phyloP scores from a whole-genome alignment of 2,329 filamentous ascomycete species.

The Microsporum ferrugineum region DNA sequence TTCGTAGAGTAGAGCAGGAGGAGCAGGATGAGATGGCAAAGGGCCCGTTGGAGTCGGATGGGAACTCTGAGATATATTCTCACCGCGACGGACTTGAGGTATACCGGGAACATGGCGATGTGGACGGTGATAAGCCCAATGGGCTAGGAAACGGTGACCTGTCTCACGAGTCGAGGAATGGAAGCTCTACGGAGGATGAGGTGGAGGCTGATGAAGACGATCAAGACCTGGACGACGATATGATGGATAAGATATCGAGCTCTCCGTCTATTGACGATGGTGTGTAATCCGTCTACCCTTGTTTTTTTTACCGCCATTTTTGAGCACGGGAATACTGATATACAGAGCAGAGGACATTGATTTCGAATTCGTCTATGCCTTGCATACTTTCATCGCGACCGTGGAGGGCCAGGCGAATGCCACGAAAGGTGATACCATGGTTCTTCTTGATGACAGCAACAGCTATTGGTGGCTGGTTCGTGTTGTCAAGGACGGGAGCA shows the following conservation, averaged over 20 bases:
- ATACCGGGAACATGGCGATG: constrained; percentile 22
- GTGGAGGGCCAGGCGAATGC: constrained; percentile 98
- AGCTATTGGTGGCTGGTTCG: constrained; percentile 99
- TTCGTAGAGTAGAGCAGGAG: constrained; percentile 70
- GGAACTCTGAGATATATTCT: constrained; percentile 33
- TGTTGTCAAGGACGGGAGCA: constrained; percentile 95
- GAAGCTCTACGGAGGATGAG: constrained; percentile 29
- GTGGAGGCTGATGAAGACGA: constrained; percentile 53
- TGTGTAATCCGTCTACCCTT: constrained; percentile 46
- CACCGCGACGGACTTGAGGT: constrained; percentile 25
- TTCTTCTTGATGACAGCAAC: constrained; percentile 93
- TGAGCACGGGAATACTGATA: constrained; percentile 31
- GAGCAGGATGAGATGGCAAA: constrained; percentile 58
- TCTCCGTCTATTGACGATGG: constrained; percentile 98
- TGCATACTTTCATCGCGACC: constrained; percentile 95
- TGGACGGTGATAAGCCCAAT: constrained; percentile 19
- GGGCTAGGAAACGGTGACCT: constrained; percentile 13
- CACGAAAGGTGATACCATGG: constrained; percentile 97
- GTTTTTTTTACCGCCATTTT: constrained; percentile 22
- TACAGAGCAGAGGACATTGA: constrained; percentile 90
- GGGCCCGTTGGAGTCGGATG: constrained; percentile 50
- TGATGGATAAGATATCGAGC: constrained; percentile 98
- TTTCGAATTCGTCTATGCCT: constrained; percentile 97
- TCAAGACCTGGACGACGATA: constrained; percentile 72
- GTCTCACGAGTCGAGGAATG: constrained; percentile 17